Conservation (phyloP, 2,329 filamentous ascomycete species). For the Beauveria brongniartii region DNA sequence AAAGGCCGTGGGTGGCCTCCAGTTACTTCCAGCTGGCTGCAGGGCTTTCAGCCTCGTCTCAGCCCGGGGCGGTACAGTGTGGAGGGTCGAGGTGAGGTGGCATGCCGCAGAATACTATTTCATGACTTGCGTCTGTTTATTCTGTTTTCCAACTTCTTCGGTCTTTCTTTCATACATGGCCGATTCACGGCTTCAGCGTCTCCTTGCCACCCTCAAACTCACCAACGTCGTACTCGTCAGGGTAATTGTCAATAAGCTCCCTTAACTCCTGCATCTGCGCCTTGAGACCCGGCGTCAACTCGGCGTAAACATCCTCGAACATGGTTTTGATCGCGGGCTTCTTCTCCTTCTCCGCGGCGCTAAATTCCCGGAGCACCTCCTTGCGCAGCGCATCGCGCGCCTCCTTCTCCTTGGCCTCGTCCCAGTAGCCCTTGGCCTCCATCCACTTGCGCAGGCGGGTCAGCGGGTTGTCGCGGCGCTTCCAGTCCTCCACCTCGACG, state of each 20-base stretch:
- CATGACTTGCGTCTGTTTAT: not conserved
- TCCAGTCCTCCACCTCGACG: constrained; percentile 94
- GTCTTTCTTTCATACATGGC: constrained; percentile 1
- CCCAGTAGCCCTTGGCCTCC: constrained; percentile 75
- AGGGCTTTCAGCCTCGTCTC: too few relatives aligned
- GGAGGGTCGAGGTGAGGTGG: too few relatives aligned
- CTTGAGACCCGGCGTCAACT: constrained; percentile 69
- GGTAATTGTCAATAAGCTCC: constrained; percentile 75
- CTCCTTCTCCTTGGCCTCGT: constrained; percentile 72
- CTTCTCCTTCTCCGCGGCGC: constrained; percentile 73
- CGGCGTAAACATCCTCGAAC: constrained; percentile 87
- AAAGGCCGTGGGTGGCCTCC: too few relatives aligned
- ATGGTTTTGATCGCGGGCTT: constrained; percentile 63
- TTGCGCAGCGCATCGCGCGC: constrained; percentile 58
- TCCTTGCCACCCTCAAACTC: constrained; percentile 67
- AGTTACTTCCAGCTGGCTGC: too few relatives aligned
- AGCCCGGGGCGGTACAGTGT: too few relatives aligned
- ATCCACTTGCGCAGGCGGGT: constrained; percentile 84
- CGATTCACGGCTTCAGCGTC: constrained; percentile 39
- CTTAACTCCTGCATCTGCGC: constrained; percentile 65
- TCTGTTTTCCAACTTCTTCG: not conserved
- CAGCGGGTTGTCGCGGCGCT: constrained; percentile 81
- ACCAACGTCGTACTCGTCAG: constrained; percentile 80
- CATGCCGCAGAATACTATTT: not conserved
- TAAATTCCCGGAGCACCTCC: constrained; percentile 76